Percentiles rank a stretch among this genome's conserved stretches.
These are phyloP conservation scores for Roridomyces roridus DNA, from an alignment of 768 basidiomycete species.

Conservation along the genomic window DNA sequence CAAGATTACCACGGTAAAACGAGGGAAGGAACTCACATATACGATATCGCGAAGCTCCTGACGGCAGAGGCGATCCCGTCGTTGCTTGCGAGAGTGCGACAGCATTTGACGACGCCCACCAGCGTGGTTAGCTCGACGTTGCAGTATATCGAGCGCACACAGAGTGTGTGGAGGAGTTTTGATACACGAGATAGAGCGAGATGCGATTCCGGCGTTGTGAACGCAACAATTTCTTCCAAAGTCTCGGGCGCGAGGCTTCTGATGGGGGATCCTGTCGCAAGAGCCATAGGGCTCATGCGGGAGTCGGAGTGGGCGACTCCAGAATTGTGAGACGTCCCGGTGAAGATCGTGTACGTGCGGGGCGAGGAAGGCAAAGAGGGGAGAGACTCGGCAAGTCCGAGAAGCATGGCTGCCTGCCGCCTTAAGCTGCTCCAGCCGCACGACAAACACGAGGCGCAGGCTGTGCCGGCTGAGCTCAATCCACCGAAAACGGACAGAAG, in stretches of 20 bases:
- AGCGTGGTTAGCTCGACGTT: conserved; percentile 38
- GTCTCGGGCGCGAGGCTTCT: conserved; percentile 41
- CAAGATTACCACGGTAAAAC: not conserved
- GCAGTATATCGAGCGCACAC: conserved; percentile 39
- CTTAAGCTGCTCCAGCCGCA: conserved; percentile 22
- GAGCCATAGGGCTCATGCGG: conserved; percentile 21
- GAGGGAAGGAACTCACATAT: conserved; percentile 35
- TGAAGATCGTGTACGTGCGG: not conserved
- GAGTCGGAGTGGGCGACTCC: not conserved
- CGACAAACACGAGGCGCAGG: conserved; percentile 27
- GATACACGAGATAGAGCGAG: conserved; percentile 41
- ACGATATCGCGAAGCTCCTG: conserved; percentile 38
- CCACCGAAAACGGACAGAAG: conserved; percentile 19
- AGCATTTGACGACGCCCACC: conserved; percentile 37
- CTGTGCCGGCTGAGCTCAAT: conserved; percentile 18
- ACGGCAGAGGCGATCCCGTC: conserved; percentile 34
- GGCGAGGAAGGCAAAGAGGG: conserved; percentile 9
- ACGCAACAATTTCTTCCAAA: conserved; percentile 39
- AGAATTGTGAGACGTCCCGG: conserved; percentile 4
- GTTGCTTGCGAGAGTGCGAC: conserved; percentile 38
- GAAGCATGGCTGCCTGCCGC: conserved; percentile 16
- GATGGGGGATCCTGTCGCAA: conserved; percentile 9
- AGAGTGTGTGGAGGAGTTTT: conserved; percentile 37
- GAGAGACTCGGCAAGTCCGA: conserved; percentile 19
- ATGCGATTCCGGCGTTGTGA: conserved; percentile 33